Evolutionary conservation across 2,329 filamentous ascomycete genomes (phyloP), one percentile per base, ranked within the genome.

Genomic region (Claviceps africana): DNA sequence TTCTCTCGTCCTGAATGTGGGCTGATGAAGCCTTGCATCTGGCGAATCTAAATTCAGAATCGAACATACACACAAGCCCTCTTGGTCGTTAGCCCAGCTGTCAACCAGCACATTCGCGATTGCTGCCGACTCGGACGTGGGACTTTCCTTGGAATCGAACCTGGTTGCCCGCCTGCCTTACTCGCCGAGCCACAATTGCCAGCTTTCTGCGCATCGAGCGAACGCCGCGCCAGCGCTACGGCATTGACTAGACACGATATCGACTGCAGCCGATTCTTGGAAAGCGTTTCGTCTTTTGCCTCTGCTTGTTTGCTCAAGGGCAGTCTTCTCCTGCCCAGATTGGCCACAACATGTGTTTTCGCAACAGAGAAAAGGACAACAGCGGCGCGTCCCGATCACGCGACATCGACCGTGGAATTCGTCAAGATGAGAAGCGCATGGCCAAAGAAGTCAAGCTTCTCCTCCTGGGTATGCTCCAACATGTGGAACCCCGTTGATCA

Each of bases 361-460:
- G 81, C 56, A 68, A 71, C 57, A 72, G 78, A 59, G 72, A 74
- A 53, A 73, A 72, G 59, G 68, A 68, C 56, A 70, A 71, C 55
- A 33, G 48, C 60, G 73, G 72, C 58, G 67, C 66, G 28, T 71
- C 74, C 55, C 79, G 78, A 61, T 83, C 80, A 55, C 74, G 79
- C 65, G 88, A 93, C 67, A 89, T 98, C 60, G 93, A 98, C 65
- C 87, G 85, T 70, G 73, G 81, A 62, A 80, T 98, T 61, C 85
- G 87, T 56, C 79, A 83, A 61, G 93, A 97, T 72, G 88, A 91
- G 73, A 95, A 93, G 78, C 78, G 78, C 59, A 77, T 93, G 76
- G 74, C 85, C 53, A 85, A 85, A 64, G 90, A 95, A 65, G 88
- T 97, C 63, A 98, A 97, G 76, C 82, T 98, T 57, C 73, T 98